Base-by-base conservation (phyloP, 768 basidiomycete genomes). In the Crucibulum laeve region DNA sequence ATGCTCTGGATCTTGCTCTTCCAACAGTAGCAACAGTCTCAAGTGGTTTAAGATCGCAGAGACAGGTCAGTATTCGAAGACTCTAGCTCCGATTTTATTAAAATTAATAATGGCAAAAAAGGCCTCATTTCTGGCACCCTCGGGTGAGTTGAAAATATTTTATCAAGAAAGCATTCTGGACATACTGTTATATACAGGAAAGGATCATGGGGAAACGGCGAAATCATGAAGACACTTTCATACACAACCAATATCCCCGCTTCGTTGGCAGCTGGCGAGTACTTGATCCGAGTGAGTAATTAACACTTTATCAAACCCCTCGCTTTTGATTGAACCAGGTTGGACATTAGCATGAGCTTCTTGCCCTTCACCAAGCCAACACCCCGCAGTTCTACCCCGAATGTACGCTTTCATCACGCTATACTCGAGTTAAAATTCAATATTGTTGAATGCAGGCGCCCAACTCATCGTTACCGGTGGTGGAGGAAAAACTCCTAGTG, bases 361-460 rank as follows among this genome's bases (percentile, higher is more conserved):
- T 30, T n/a, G n/a, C 28, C n/a, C 28, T 30, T 8, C 28, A 30
- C 28, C 28, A 30, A n/a, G 28, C n/a, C 28, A 30, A 30, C n/a
- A n/a, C 28, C 6, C 65, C 67, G 15, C 65, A 67, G 46, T 67
- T 67, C 58, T 68, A 67, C 51, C 67, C 67, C 8, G 67, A 67
- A 50, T 68, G 67, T 61, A 43, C 26, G 42, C n/a, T n/a, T n/a
- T n/a, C n/a, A n/a, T n/a, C n/a, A n/a, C n/a, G n/a, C n/a, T n/a
- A 30, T n/a, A 30, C 28, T 30, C 8, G 8, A 8, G 8, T 8
- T n/a, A n/a, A 30, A 30, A 8, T 8, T n/a, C 28, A 8, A 8
- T 30, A 30, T 8, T 8, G 8, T n/a, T 30, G 8, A 30, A 8
- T 30, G 28, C 28, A 8, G n/a, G 8, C n/a, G 7, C 28, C n/a